These are phyloP conservation scores for Carpinus viminea DNA, from an alignment of 306 rosid species.

Conservation along the genomic window DNA sequence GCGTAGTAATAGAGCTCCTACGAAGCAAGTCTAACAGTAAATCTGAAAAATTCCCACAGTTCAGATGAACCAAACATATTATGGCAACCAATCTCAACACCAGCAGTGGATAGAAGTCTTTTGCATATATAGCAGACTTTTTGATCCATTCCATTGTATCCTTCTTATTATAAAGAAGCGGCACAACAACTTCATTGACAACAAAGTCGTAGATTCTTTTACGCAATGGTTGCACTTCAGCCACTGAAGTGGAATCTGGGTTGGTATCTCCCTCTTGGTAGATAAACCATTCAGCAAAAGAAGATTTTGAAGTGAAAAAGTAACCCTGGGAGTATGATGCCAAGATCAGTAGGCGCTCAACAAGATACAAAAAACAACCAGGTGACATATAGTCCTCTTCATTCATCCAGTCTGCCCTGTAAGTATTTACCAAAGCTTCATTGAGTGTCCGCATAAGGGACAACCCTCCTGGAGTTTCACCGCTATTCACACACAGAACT, in stretches of 20 bases:
- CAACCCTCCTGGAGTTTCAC: conserved; percentile 2
- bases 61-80: conserved; percentile 45
- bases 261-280: conserved; percentile 32
- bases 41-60: conserved; percentile 29
- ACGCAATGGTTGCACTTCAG: not conserved
- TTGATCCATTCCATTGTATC: conserved; percentile 43
- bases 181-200: not conserved
- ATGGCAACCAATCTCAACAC: conserved; percentile 45
- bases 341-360: conserved; percentile 60
- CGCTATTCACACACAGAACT: conserved; percentile 8
- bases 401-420: conserved; percentile 26
- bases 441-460: conserved; percentile 15
- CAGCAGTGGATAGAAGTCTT: conserved; percentile 31
- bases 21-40: conserved; percentile 29
- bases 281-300: conserved; percentile 66
- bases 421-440: conserved; percentile 44
- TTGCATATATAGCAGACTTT: conserved; percentile 13
- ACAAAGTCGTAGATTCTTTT: conserved; percentile 23
- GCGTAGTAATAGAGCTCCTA: conserved; percentile 9
- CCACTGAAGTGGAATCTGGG: not conserved
- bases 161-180: conserved; percentile 18
- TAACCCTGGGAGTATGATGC: conserved; percentile 35
- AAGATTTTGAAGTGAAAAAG: conserved; percentile 53
- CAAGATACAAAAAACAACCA: conserved; percentile 59
- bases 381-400: conserved; percentile 56